Evolutionary conservation across 805 yeast genomes (phyloP).

Genomic region (Pichia deserticola): DNA sequence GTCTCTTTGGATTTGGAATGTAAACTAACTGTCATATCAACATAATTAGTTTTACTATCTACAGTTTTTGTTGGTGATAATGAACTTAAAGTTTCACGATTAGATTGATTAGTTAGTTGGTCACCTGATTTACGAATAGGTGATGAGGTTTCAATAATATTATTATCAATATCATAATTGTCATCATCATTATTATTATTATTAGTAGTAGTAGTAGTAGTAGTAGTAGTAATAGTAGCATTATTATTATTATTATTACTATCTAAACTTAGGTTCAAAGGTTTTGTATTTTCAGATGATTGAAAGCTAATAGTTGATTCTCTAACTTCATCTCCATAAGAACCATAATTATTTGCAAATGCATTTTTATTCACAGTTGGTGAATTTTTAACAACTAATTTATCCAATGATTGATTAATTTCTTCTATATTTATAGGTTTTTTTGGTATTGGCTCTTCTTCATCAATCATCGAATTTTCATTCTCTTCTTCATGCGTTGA

Average conservation of each 20-base stretch:
- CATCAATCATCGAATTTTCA: not conserved
- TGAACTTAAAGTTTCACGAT: not conserved
- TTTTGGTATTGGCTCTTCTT: not conserved
- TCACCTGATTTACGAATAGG: not conserved
- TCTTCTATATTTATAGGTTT: not conserved
- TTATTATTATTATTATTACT: too few species aligned
- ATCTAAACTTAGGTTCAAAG: not conserved
- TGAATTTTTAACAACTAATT: constrained; percentile 1
- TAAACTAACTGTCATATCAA: constrained; percentile 4
- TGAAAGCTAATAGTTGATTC: not conserved
- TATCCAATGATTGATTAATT: constrained; percentile 3
- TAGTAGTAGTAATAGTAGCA: too few species aligned
- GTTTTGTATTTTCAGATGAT: not conserved
- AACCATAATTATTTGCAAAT: constrained; percentile 6
- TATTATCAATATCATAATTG: not conserved
- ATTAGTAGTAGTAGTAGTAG: too few species aligned
- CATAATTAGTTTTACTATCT: not conserved
- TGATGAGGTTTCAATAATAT: not conserved
- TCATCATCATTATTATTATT: not conserved
- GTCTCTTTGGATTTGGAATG: not conserved
- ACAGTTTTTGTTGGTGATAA: not conserved
- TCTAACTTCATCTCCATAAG: constrained; percentile 1
- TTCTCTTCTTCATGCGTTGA: not conserved
- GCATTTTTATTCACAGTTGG: not conserved
- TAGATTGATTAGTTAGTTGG: not conserved